Evolutionary conservation across 257 asterid species (phyloP), one percentile per base, ranked within the genome.

Genomic region (Capsicum pubescens): DNA sequence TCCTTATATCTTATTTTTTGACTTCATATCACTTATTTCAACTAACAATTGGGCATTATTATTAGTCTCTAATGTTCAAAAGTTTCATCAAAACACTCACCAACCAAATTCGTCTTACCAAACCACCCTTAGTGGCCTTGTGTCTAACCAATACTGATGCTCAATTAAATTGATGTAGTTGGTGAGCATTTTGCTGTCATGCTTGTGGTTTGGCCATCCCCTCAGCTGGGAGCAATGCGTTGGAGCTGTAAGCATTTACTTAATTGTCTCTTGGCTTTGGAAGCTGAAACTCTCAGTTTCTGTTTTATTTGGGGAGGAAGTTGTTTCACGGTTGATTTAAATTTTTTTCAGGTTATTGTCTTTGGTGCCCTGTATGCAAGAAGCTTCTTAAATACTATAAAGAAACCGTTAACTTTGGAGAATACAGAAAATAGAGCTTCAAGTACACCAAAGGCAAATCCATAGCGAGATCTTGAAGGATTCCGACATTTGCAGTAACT

Each of bases 201-300:
- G 99, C 83, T 89, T 95, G 83, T 97, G 95, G 97, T 97, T 97
- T 84, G 90, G 91, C 56, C 99, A 97, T 86, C 98, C 98, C 63
- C 97, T 97, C 82, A 95, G 98, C 89, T 84, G 90, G 72, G 98
- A 95, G 88, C 99, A 97, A 85, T 83, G 89, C 79, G 82, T 93
- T 10, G 98, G 99, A 90, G 93, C 96, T 15, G 98, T 97, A 90
- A 93, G 98, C 85, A 86, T 79, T 80, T 6, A 21, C 84, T 85
- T 67, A 66, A 17, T 52, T 59, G 69, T 72, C 85, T 72, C 83
- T 11, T 52, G 39, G 78, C 5, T 70, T 52, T 66, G 46, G 58
- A 21, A 50, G 26, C 10, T 57, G 78, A 52, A 80, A 82, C 82
- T 77, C 32, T 36, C 59, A 19, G 44, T 52, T 15, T 72, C 59